Conservation (phyloP, 2,329 filamentous ascomycete species). For the Zasmidium citrigriseum region DNA sequence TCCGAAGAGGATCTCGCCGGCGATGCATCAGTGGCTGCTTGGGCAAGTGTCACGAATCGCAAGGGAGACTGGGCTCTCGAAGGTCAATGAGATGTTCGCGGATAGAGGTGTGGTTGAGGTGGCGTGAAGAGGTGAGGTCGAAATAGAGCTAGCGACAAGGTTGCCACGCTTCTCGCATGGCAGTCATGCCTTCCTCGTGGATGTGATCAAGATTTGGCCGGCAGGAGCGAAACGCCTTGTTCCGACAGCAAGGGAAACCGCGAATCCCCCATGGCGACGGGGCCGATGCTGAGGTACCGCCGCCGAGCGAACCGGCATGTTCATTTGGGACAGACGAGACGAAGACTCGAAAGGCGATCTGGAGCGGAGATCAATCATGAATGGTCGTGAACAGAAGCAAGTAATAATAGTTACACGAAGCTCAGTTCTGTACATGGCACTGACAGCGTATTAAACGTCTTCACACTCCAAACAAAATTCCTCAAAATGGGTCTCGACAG, state of each 20-base stretch:
- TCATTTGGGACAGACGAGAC: too few species aligned
- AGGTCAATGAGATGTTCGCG: neutral
- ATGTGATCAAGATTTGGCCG: too few species aligned
- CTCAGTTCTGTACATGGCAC: neutral
- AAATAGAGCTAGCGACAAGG: too few species aligned
- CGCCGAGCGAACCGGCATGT: too few species aligned
- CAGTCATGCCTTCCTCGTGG: neutral
- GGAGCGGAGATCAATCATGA: neutral
- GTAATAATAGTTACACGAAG: neutral
- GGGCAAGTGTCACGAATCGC: neutral
- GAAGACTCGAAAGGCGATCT: neutral
- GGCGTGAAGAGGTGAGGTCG: neutral
- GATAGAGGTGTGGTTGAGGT: neutral
- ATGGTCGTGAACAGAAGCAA: neutral
- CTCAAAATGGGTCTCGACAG: neutral
- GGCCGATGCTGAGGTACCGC: too few species aligned
- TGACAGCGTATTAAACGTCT: neutral
- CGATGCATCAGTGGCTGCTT: slow-evolving; percentile 9
- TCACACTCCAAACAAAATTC: neutral
- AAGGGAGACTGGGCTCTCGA: neutral
- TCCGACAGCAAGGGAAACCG: too few species aligned
- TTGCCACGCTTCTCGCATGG: too few species aligned
- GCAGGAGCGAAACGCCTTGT: too few species aligned
- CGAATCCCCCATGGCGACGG: too few species aligned
- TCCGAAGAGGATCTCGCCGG: slow-evolving; percentile 2